A percentile compares a stretch with the other conserved stretches of the same genome.
Evolutionary conservation across 1,284 basidiomycete species (phyloP).

Genomic region (Malassezia caprae): DNA sequence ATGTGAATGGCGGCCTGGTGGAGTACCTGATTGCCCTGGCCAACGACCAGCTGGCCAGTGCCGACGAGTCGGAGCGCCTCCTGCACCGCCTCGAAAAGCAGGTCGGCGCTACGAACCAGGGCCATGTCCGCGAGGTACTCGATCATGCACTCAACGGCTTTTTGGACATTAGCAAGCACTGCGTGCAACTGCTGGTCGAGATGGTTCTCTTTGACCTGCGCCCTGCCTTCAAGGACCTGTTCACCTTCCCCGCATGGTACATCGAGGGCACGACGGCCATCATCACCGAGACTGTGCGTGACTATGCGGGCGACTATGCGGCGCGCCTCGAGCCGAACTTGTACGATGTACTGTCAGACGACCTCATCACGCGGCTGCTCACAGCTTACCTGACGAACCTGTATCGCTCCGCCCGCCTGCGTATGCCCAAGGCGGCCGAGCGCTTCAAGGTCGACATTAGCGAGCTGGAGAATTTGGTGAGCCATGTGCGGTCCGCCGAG

Average conservation of each 20-base stretch:
- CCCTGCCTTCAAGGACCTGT: slow-evolving; percentile 74
- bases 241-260: slow-evolving; percentile 59
- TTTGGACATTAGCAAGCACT: slow-evolving; percentile 92
- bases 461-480: slow-evolving; percentile 70
- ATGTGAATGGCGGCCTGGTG: slow-evolving; percentile 73
- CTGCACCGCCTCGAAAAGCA: slow-evolving; percentile 75
- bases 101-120: slow-evolving; percentile 83
- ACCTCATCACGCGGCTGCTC: slow-evolving; percentile 82
- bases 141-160: slow-evolving; percentile 97
- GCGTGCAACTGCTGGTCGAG: slow-evolving; percentile 83
- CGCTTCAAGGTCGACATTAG: slow-evolving; percentile 72
- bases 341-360: slow-evolving; percentile 83
- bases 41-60: slow-evolving; percentile 93
- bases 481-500: slow-evolving; percentile 63
- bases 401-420: slow-evolving; percentile 67
- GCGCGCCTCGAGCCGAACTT: slow-evolving; percentile 79
- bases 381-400: slow-evolving; percentile 81
- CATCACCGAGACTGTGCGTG: slow-evolving; percentile 87
- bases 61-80: slow-evolving; percentile 81
- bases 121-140: slow-evolving; percentile 68
- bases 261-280: slow-evolving; percentile 63
- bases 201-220: slow-evolving; percentile 91
- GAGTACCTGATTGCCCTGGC: slow-evolving; percentile 97
- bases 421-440: slow-evolving; percentile 72
- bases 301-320: slow-evolving; percentile 88